A percentile compares a stretch with the other conserved stretches of the same genome.
phyloP scores from a whole-genome alignment of 2,329 filamentous ascomycete species.

The Xylaria digitata region DNA sequence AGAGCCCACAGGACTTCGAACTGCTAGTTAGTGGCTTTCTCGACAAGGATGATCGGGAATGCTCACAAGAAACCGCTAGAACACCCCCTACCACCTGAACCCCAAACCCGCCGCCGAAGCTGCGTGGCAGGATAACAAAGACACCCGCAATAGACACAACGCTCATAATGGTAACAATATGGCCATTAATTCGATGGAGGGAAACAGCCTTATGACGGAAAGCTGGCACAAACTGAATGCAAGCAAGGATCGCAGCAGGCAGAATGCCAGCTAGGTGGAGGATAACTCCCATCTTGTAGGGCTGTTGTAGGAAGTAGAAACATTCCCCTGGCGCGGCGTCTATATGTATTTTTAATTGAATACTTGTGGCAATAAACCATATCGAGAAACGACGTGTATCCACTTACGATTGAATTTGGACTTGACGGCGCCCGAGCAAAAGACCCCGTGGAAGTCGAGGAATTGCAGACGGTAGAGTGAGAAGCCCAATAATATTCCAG shows the following conservation, averaged over 20 bases:
- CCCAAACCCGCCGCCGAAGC: constrained; percentile 65
- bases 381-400: no score
- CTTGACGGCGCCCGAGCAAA: constrained; percentile 46
- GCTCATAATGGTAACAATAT: constrained; percentile 62
- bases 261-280: constrained; percentile 60
- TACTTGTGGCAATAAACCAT: not conserved
- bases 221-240: constrained; percentile 61
- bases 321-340: constrained; percentile 54
- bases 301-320: constrained; percentile 51
- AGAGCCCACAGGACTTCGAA: constrained; percentile 12
- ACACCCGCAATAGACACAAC: constrained; percentile 60
- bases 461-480: constrained; percentile 60
- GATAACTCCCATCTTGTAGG: constrained; percentile 55
- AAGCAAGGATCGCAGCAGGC: constrained; percentile 53
- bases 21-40: not conserved
- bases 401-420: constrained; percentile 21
- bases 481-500: constrained; percentile 60
- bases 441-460: constrained; percentile 57
- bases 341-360: not conserved
- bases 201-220: constrained; percentile 60
- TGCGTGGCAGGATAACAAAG: constrained; percentile 62
- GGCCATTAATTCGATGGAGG: constrained; percentile 70
- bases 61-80: constrained; percentile 48
- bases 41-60: no score
- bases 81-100: constrained; percentile 59